Base-by-base conservation (phyloP, 371 early-diverging fungal species). In the Mucor ambiguus region DNA sequence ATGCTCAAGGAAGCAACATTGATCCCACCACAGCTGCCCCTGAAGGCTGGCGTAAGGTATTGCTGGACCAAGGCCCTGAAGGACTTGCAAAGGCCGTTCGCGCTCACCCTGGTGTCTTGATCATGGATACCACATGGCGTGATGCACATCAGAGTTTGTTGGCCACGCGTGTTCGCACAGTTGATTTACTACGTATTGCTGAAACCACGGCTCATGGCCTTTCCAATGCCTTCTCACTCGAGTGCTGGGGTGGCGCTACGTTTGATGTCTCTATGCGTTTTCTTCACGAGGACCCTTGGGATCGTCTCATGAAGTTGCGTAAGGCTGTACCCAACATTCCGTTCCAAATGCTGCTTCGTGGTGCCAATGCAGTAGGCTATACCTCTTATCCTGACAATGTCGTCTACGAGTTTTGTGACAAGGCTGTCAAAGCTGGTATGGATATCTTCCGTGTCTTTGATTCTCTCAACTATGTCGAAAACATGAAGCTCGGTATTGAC, bases 361-460 rank as follows among this genome's bases (percentile, higher is more conserved):
- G 98, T 58, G 98, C 98, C 66, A 96, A 96, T 69, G 98, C 96
- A 11, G 98, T 97, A 26, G 98, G 98, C 33, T 96, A 96, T 82
- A 96, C 96, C 37, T 93, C 93, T 60, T 97, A 97, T 75, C 98
- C 98, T 5, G 98, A 97, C 81, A 96, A 97, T 72, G 93, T 95
- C 20, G 89, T 96, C 28, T 96, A 93, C 66, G 96, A 95, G 65
- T 97, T 97, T 82, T 96, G 97, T 78, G 89, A 88, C 73, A 92
- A 92, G 75, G 96, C 98, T 33, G 90, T 89, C 64, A 83, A 90
- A 72, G 80, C 88, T 58, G 98, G 98, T 60, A 93, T 97, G 82
- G 98, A 97, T 76, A 86, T 97, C 60, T 97, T 97, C 89, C 91
- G 98, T 73, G 90, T 97, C 61, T 97, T 97, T 80, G 98, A 97